These are phyloP conservation scores for Neurospora pannonica DNA, from an alignment of 495 filamentous ascomycete species.

Conservation along the genomic window DNA sequence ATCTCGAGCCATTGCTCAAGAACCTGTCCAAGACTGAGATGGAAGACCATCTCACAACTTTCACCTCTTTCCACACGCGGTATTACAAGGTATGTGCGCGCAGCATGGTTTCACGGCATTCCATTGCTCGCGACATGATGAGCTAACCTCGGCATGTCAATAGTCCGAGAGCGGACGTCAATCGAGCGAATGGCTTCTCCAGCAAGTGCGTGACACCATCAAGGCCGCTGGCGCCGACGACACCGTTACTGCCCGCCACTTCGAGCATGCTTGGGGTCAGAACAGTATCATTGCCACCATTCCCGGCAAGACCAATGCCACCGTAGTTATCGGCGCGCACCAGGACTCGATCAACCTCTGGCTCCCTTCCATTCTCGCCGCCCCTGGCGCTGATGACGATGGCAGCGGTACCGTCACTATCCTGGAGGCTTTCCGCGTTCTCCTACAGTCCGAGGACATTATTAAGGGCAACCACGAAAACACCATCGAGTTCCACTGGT, in stretches of 20 bases:
- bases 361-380: conserved; percentile 70
- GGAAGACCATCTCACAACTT: conserved; percentile 52
- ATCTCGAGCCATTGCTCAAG: conserved; percentile 55
- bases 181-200: conserved; percentile 81
- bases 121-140: background rate
- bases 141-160: conserved; percentile 54
- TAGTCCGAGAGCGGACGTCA: conserved; percentile 76
- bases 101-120: background rate
- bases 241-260: conserved; percentile 58
- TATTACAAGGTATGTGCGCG: conserved; percentile 20
- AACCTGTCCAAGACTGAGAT: conserved; percentile 69
- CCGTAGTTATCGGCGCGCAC: conserved; percentile 58
- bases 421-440: conserved; percentile 50
- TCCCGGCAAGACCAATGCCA: conserved; percentile 76
- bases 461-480: conserved; percentile 54
- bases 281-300: conserved; percentile 88
- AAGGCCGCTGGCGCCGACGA: conserved; percentile 57
- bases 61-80: conserved; percentile 24
- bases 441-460: conserved; percentile 42
- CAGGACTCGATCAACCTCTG: conserved; percentile 81
- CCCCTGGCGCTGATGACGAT: conserved; percentile 53
- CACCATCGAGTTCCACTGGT: conserved; percentile 98
- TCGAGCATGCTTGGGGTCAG: conserved; percentile 82
- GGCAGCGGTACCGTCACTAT: conserved; percentile 52
- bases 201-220: conserved; percentile 64